A percentile compares a stretch with the other conserved stretches of the same genome.
Conservation (phyloP, 305 asterid species). For the Fraxinus angustifolia region DNA sequence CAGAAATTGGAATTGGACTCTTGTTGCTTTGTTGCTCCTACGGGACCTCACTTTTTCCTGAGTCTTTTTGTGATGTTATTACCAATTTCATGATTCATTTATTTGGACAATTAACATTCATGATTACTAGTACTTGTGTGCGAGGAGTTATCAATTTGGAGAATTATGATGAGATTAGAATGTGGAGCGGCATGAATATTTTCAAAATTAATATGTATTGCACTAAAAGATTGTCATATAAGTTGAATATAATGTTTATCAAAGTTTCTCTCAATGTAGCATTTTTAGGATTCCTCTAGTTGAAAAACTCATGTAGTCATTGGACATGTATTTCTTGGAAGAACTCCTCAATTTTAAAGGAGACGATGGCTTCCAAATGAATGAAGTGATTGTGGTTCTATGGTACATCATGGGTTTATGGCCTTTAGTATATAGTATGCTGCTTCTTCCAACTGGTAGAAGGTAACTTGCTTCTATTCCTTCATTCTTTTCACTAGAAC, state of each 20-base stretch:
- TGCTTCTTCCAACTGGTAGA: slow-evolving; percentile 80
- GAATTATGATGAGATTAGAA: too few relatives aligned
- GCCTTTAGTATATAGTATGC: slow-evolving; percentile 83
- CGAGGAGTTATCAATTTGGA: neutral
- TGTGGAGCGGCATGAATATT: too few relatives aligned
- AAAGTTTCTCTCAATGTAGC: too few relatives aligned
- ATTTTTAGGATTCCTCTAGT: too few relatives aligned
- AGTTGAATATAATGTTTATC: too few relatives aligned
- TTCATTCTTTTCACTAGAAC: neutral
- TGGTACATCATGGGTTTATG: slow-evolving; percentile 93
- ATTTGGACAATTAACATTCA: neutral
- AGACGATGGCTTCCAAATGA: slow-evolving; percentile 87
- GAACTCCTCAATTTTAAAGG: slow-evolving; percentile 73
- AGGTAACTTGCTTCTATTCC: slow-evolving; percentile 44
- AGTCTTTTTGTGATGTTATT: slow-evolving; percentile 15
- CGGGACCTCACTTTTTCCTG: neutral
- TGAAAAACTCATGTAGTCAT: slow-evolving; percentile 35
- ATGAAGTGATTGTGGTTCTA: slow-evolving; percentile 61
- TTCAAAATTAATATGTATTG: too few relatives aligned
- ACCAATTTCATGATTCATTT: slow-evolving; percentile 23
- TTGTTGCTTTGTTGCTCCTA: neutral
- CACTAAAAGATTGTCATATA: too few relatives aligned
- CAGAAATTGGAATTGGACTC: slow-evolving; percentile 1
- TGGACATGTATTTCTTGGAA: slow-evolving; percentile 64
- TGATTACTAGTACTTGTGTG: neutral